These are phyloP conservation scores for Microcera coccophila DNA, from an alignment of 2,329 filamentous ascomycete genomes.

Conservation along the genomic window DNA sequence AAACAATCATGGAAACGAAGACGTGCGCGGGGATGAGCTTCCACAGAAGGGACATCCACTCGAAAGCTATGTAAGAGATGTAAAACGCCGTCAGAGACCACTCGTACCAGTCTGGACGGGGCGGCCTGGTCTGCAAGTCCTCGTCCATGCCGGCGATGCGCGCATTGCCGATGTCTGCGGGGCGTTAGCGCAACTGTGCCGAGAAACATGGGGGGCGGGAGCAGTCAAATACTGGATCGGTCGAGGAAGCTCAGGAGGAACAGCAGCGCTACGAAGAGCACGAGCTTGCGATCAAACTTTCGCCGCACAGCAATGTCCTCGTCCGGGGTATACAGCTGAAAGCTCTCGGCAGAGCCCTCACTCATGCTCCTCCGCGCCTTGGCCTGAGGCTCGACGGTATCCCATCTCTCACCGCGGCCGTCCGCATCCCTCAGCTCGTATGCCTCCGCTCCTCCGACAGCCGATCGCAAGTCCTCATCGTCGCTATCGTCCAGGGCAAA, in stretches of 20 bases:
- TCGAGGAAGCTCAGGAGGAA: slow-evolving; percentile 86
- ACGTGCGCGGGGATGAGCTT: slow-evolving; percentile 57
- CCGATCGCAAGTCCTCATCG: slow-evolving; percentile 33
- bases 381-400: slow-evolving; percentile 14
- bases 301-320: slow-evolving; percentile 69
- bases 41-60: slow-evolving; percentile 64
- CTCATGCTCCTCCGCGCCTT: slow-evolving; percentile 20
- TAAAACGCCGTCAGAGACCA: slow-evolving; percentile 62
- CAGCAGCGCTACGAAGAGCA: slow-evolving; percentile 74
- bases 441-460: slow-evolving; percentile 29
- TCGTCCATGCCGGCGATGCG: slow-evolving; percentile 60
- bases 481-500: slow-evolving; percentile 35
- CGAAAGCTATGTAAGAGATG: slow-evolving; percentile 59
- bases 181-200: background rate
- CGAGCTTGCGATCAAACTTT: slow-evolving; percentile 74
- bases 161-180: slow-evolving; percentile 59
- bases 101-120: slow-evolving; percentile 49
- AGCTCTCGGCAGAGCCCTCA: slow-evolving; percentile 34
- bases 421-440: slow-evolving; percentile 31
- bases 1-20: slow-evolving; percentile 59
- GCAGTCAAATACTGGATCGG: slow-evolving; percentile 73
- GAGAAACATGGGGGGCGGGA: background rate
- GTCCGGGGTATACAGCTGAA: slow-evolving; percentile 51
- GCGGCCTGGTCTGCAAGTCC: slow-evolving; percentile 52
- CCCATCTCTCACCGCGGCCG: slow-evolving; percentile 15